Evolutionary conservation across 148 eudicot species (phyloP).

Genomic region (Dianthus caryophyllus): DNA sequence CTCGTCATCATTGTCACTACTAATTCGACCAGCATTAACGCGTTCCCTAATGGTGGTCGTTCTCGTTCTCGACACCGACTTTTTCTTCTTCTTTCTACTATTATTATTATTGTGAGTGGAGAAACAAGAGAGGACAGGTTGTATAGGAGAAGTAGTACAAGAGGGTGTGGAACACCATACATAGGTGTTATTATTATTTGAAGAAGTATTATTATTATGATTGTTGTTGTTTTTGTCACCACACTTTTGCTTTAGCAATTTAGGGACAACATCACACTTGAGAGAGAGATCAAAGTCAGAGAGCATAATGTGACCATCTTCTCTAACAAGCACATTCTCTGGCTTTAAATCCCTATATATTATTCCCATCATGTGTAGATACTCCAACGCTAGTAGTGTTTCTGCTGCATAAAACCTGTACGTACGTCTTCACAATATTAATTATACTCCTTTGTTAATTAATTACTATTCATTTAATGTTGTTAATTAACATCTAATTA

Average conservation of each 20-base stretch:
- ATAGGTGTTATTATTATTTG: background rate
- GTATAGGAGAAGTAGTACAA: conserved; percentile 50
- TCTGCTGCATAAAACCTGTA: conserved; percentile 72
- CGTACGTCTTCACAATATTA: too few relatives aligned
- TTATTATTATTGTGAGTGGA: conserved; percentile 16
- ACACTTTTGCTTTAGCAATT: conserved; percentile 36
- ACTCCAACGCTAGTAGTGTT: conserved; percentile 62
- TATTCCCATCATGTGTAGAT: conserved; percentile 80
- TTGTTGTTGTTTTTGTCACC: conserved; percentile 17
- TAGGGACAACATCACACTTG: conserved; percentile 65
- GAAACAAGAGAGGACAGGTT: conserved; percentile 67
- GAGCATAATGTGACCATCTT: conserved; percentile 83
- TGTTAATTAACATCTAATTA: too few relatives aligned
- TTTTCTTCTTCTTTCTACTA: conserved; percentile 21
- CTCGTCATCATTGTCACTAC: background rate
- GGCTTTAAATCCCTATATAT: conserved; percentile 73
- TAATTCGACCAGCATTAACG: conserved; percentile 25
- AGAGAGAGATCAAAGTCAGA: conserved; percentile 70
- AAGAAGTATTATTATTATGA: conserved; percentile 5
- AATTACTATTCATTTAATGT: too few relatives aligned
- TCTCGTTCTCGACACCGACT: conserved; percentile 10
- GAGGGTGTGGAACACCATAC: conserved; percentile 44
- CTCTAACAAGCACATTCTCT: conserved; percentile 67
- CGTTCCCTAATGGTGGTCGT: conserved; percentile 29
- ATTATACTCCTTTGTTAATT: too few relatives aligned